Evolutionary conservation across 805 yeast species (phyloP).

Genomic region (Metschnikowia arizonensis): DNA sequence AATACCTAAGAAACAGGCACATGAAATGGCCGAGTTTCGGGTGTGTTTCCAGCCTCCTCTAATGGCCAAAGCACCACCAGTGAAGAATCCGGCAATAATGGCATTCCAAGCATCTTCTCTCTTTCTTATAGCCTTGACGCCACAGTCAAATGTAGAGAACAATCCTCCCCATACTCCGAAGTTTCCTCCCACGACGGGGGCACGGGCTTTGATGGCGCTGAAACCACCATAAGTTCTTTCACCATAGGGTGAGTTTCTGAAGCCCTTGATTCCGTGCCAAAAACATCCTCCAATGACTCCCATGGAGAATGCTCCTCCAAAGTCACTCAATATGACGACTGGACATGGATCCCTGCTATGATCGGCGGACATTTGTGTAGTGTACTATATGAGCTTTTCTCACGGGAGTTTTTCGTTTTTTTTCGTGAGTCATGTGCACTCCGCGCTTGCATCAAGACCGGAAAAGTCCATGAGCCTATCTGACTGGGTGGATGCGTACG

Average conservation of each 20-base stretch:
- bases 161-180: conserved; percentile 99
- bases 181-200: conserved; percentile 98
- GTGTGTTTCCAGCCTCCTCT: conserved; percentile 99
- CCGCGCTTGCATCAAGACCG: neutral
- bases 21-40: conserved; percentile 92
- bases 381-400: neutral
- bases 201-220: conserved; percentile 89
- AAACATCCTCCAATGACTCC: conserved; percentile 98
- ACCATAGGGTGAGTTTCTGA: conserved; percentile 95
- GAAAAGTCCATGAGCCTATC: no score
- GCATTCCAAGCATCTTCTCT: conserved; percentile 99
- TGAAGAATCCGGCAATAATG: conserved; percentile 94
- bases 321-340: conserved; percentile 88
- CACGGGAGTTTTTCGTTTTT: conserved; percentile 5
- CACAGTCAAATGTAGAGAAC: conserved; percentile 92
- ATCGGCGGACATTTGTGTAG: conserved; percentile 72
- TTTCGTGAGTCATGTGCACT: conserved; percentile 4
- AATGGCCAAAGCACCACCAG: conserved; percentile 96
- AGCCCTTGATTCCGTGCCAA: conserved; percentile 99
- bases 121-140: conserved; percentile 90
- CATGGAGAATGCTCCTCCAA: conserved; percentile 99
- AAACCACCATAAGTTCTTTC: conserved; percentile 89
- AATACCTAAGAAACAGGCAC: conserved; percentile 94
- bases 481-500: no score
- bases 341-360: conserved; percentile 99